Conservation (phyloP, 202 grass and related monocot genomes). For the Saccharum hybrid region DNA sequence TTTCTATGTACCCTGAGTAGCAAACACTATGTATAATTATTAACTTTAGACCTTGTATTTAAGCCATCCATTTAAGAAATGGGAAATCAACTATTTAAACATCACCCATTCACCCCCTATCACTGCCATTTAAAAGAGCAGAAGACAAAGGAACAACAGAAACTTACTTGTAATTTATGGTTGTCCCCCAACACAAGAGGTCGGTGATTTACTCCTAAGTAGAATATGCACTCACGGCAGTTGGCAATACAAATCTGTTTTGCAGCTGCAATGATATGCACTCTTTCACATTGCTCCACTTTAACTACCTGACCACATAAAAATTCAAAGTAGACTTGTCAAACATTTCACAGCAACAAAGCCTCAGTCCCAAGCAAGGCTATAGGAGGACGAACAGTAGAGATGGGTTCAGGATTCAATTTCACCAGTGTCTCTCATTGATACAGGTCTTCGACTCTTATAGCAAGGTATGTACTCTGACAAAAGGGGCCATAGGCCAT, state of each 20-base stretch:
- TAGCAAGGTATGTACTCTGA: background rate
- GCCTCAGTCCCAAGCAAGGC: no score
- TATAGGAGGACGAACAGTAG: background rate
- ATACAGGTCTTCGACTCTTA: background rate
- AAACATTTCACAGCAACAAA: slow-evolving; percentile 3
- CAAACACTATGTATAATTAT: slow-evolving; percentile 2
- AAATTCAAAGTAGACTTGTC: slow-evolving; percentile 37
- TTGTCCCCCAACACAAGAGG: slow-evolving; percentile 94
- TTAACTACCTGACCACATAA: slow-evolving; percentile 71
- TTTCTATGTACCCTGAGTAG: slow-evolving; percentile 34
- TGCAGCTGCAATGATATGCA: slow-evolving; percentile 89
- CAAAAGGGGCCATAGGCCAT: background rate
- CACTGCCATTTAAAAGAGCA: background rate
- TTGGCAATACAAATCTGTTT: slow-evolving; percentile 94
- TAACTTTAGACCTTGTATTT: background rate
- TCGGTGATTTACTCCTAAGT: slow-evolving; percentile 83
- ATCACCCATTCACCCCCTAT: no score
- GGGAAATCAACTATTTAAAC: background rate
- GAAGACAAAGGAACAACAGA: slow-evolving; percentile 39
- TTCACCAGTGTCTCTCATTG: background rate
- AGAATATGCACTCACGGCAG: slow-evolving; percentile 93
- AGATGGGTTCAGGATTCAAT: background rate
- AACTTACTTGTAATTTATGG: slow-evolving; percentile 91
- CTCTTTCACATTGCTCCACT: slow-evolving; percentile 98
- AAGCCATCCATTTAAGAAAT: background rate